Base-by-base conservation (phyloP, 805 yeast species). In the Teunomyces lycoperdinae region DNA sequence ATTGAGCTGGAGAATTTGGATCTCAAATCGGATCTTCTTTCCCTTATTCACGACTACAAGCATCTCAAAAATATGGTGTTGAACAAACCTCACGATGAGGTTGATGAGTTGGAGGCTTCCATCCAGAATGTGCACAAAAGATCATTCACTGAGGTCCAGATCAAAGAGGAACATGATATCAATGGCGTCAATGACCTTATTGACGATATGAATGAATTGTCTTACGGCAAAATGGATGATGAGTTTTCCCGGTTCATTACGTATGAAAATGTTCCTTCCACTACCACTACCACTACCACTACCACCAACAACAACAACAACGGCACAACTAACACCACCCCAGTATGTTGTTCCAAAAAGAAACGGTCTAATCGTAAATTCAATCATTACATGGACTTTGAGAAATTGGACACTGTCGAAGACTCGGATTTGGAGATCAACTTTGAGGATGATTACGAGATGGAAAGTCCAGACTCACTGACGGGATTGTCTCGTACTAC, bases 21-120 rank as follows among this genome's bases (percentile, higher is more conserved):
- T 28, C 62, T 73, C 43, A 73, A 73, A 44, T 51, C 63, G 8
- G 62, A 64, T 44, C 55, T 73, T 30, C 60, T 73, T 35, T 56
- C 63, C 36, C 59, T 73, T 44, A 71, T 73, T 27, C 69, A 70
- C 46, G 76, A 72, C 49, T 73, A 73, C 54, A 70, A 70, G 49
- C 57, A 65, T 36, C 58, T 73, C 50, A 63, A 63, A 48, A 58
- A 58, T 41, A 57, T 59, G 53, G 71, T 71, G 47, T 55, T 60
- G 38, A 55, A 56, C 27, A 36, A 42, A 13, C 28, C 14, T 3
- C 32, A 41, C 39, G 41, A 38, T 7, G 41, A 38, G 9, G 41
- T 38, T 8, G 50, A 44, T n/a, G 47, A 48, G 13, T 43, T 38
- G 30, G 42, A 16, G 26, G 34, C 35, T 5, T 31, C 13, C n/a